phyloP scores from a whole-genome alignment of 371 early-diverging fungal genomes.

The Phascolomyces articulosus region DNA sequence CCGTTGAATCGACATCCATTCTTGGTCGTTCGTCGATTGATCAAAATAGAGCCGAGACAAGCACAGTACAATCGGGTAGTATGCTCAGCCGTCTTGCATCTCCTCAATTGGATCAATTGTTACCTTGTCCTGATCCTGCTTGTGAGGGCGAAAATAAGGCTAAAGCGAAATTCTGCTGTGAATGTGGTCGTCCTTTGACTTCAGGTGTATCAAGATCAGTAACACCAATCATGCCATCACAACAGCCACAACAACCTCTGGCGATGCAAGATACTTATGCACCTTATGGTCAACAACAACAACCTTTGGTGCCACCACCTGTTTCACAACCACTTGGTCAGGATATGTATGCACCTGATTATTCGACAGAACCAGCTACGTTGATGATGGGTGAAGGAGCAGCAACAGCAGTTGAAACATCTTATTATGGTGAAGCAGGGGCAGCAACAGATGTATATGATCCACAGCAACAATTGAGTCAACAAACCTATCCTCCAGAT shows the following conservation, averaged over 20 bases:
- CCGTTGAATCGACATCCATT: background rate
- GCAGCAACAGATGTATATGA: slow-evolving; percentile 21
- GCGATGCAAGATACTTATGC: background rate
- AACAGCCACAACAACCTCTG: background rate
- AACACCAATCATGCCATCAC: slow-evolving; percentile 33
- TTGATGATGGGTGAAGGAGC: slow-evolving; percentile 7
- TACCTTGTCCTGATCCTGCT: slow-evolving; percentile 57
- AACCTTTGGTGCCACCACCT: background rate
- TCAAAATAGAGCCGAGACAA: slow-evolving; percentile 10
- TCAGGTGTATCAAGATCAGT: slow-evolving; percentile 42
- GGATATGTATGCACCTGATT: slow-evolving; percentile 7
- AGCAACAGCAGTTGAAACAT: slow-evolving; percentile 1
- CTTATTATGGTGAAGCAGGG: slow-evolving; percentile 8
- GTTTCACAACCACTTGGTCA: background rate
- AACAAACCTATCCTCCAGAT: slow-evolving; percentile 42
- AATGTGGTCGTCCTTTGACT: slow-evolving; percentile 67
- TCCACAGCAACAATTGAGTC: slow-evolving; percentile 23
- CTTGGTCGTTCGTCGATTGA: background rate
- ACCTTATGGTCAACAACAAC: slow-evolving; percentile 9
- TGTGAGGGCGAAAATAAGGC: slow-evolving; percentile 69
- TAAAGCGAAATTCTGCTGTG: slow-evolving; percentile 72
- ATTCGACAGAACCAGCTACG: slow-evolving; percentile 9
- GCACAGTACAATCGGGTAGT: slow-evolving; percentile 26
- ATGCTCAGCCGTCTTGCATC: slow-evolving; percentile 19
- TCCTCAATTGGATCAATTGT: slow-evolving; percentile 33